phyloP scores from a whole-genome alignment of 2,329 filamentous ascomycete species.

The Beauveria medogensis region DNA sequence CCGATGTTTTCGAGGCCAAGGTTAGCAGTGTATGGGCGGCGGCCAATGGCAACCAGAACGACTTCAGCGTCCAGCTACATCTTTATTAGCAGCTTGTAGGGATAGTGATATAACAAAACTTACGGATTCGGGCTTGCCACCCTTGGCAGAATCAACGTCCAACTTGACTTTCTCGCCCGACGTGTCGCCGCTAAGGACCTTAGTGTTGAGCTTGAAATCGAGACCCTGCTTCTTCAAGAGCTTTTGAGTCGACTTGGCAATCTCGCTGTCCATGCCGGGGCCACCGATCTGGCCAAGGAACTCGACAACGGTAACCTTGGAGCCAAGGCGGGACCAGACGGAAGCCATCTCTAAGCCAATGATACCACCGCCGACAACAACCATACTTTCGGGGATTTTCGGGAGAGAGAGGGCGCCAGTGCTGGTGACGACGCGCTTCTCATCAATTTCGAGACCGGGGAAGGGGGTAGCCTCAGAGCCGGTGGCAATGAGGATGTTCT shows the following conservation, averaged over 20 bases:
- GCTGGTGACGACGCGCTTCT: constrained; percentile 95
- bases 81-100: constrained; percentile 15
- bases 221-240: constrained; percentile 92
- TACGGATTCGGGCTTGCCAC: constrained; percentile 87
- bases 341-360: constrained; percentile 98
- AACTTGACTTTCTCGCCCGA: constrained; percentile 72
- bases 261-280: constrained; percentile 92
- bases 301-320: constrained; percentile 95
- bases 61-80: constrained; percentile 81
- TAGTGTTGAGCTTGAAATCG: constrained; percentile 97
- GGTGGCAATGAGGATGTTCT: constrained; percentile 98
- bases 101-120: constrained; percentile 25
- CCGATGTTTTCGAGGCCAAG: constrained; percentile 92
- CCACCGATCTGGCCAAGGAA: constrained; percentile 95
- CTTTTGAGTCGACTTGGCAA: constrained; percentile 87
- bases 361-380: constrained; percentile 96
- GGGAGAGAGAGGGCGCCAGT: constrained; percentile 86
- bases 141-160: constrained; percentile 85
- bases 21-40: constrained; percentile 85
- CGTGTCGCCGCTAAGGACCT: constrained; percentile 80
- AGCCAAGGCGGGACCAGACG: constrained; percentile 89
- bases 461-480: constrained; percentile 94
- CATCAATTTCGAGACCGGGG: constrained; percentile 89
- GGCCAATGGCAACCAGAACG: constrained; percentile 92
- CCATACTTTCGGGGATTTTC: constrained; percentile 90